These are phyloP conservation scores for Kazachstania taianensis DNA, from an alignment of 805 yeast genomes.

Conservation along the genomic window DNA sequence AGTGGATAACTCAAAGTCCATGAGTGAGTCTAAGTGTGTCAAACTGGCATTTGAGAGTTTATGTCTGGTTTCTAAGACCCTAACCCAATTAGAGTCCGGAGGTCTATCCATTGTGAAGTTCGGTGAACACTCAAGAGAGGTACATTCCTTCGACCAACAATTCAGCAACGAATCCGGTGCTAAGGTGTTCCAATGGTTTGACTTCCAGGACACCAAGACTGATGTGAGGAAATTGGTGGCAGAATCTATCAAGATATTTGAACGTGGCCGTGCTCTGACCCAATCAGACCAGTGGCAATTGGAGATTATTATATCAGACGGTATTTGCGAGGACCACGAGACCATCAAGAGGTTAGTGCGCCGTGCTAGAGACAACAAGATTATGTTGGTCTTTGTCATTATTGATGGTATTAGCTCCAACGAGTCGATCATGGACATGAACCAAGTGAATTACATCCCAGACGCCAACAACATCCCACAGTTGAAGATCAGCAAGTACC, in stretches of 20 bases:
- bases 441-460: conserved; percentile 74
- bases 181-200: conserved; percentile 75
- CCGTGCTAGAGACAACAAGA: conserved; percentile 80
- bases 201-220: conserved; percentile 80
- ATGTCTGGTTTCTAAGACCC: conserved; percentile 86
- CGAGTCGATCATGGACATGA: conserved; percentile 89
- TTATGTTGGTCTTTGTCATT: conserved; percentile 90
- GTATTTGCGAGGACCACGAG: conserved; percentile 93
- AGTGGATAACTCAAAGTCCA: conserved; percentile 93
- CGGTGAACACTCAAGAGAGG: conserved; percentile 74
- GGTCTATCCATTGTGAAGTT: conserved; percentile 82
- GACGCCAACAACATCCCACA: conserved; percentile 61
- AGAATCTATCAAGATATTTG: conserved; percentile 65
- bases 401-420: conserved; percentile 74
- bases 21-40: conserved; percentile 87
- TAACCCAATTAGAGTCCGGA: conserved; percentile 90
- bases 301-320: conserved; percentile 88
- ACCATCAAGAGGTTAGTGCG: conserved; percentile 76
- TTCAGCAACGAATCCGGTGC: conserved; percentile 81
- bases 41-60: conserved; percentile 90
- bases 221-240: conserved; percentile 67
- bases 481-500: conserved; percentile 69
- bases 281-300: conserved; percentile 81
- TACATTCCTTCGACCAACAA: conserved; percentile 82
- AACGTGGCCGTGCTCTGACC: conserved; percentile 42